Conservation (phyloP, 2,329 filamentous ascomycete genomes). For the Aspergillus melleus region DNA sequence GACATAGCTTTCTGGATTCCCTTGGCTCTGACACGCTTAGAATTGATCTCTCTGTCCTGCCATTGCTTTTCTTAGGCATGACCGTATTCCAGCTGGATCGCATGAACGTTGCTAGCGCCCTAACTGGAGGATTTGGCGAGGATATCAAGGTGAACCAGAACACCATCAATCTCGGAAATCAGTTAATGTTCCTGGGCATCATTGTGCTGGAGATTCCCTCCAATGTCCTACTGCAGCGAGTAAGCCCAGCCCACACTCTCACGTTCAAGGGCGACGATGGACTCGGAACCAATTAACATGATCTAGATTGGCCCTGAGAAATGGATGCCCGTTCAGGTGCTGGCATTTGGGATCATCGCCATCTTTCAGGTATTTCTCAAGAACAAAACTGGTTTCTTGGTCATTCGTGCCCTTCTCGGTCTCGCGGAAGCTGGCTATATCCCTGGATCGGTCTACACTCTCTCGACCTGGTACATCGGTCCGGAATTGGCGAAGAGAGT, state of each 20-base stretch:
- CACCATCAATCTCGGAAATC: conserved; percentile 52
- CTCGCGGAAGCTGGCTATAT: background rate
- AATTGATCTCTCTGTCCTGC: conserved; percentile 38
- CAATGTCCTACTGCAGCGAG: conserved; percentile 37
- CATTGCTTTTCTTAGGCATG: conserved; percentile 40
- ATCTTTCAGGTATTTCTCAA: background rate
- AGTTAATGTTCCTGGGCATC: conserved; percentile 51
- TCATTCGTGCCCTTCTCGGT: background rate
- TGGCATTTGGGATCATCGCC: background rate
- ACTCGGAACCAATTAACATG: background rate
- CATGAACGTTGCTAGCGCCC: conserved; percentile 52
- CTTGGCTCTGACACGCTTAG: background rate
- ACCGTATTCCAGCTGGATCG: conserved; percentile 51
- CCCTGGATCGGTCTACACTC: background rate
- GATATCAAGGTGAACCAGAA: conserved; percentile 30
- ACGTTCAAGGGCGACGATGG: no score
- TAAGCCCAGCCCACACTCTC: background rate
- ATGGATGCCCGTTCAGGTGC: background rate
- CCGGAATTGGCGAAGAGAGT: no score
- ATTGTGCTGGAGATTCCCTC: conserved; percentile 51
- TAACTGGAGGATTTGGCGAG: conserved; percentile 48
- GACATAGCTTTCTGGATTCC: no score
- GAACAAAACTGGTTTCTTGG: background rate
- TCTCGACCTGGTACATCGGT: background rate
- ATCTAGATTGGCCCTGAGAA: background rate